phyloP scores from a whole-genome alignment of 2,329 filamentous ascomycete species.

The Tolypocladium tropicale region DNA sequence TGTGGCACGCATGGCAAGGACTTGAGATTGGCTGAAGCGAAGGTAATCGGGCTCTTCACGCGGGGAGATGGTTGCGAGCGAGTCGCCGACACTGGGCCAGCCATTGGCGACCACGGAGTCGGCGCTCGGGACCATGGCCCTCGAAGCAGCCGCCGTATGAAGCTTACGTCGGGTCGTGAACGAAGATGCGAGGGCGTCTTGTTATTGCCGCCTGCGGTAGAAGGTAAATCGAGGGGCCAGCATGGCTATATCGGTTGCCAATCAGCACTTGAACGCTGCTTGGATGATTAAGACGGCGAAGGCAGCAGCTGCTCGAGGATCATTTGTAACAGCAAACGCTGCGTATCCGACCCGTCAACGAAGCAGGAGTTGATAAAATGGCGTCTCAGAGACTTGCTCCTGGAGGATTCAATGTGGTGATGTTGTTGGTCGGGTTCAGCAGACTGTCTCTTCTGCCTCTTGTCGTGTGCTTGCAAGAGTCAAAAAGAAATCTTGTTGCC shows the following conservation, averaged over 20 bases:
- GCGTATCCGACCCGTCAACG: not conserved
- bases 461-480: not conserved
- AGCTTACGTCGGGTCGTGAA: not conserved
- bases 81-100: not conserved
- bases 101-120: not conserved
- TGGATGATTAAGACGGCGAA: not conserved
- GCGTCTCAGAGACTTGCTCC: not conserved
- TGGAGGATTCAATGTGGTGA: not conserved
- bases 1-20: constrained; percentile 12
- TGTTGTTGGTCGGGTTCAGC: not conserved
- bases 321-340: not conserved
- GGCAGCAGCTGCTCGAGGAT: not conserved
- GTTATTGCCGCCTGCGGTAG: not conserved
- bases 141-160: not conserved
- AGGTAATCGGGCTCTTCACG: not conserved
- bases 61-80: not conserved
- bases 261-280: not conserved
- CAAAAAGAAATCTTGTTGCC: not conserved
- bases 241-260: not conserved
- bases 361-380: no score
- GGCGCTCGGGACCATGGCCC: no score
- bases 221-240: not conserved
- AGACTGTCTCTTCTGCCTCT: not conserved
- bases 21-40: constrained; percentile 4
- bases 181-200: not conserved